phyloP scores from a whole-genome alignment of 805 yeast species.

The Candida coquimbonensis region DNA sequence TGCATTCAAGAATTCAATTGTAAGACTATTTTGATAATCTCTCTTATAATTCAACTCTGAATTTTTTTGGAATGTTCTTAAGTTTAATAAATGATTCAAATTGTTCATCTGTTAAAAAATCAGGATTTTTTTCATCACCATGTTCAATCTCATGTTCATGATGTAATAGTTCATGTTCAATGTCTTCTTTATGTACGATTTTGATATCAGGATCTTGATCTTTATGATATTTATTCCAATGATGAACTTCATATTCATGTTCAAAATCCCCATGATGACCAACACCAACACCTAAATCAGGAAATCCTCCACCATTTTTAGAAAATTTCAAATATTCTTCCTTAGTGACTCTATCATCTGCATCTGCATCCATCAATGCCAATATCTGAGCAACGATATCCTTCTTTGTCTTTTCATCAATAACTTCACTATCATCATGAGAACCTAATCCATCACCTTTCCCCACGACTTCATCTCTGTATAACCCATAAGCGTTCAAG shows the following conservation, averaged over 20 bases:
- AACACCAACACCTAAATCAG: constrained; percentile 89
- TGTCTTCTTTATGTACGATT: constrained; percentile 78
- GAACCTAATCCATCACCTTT: constrained; percentile 86
- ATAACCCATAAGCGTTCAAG: constrained; percentile 72
- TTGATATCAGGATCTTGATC: constrained; percentile 78
- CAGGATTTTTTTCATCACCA: constrained; percentile 55
- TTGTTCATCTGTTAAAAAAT: constrained; percentile 30
- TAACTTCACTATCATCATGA: constrained; percentile 57
- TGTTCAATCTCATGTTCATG: constrained; percentile 67
- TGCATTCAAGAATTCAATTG: no score
- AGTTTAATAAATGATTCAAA: constrained; percentile 31
- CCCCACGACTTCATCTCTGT: constrained; percentile 68
- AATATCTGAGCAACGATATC: constrained; percentile 50
- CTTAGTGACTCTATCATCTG: constrained; percentile 55
- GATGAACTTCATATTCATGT: constrained; percentile 88
- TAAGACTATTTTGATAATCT: not conserved
- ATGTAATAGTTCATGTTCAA: constrained; percentile 43
- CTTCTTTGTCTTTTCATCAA: constrained; percentile 47
- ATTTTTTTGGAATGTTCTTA: constrained; percentile 34
- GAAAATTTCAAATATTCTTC: constrained; percentile 67
- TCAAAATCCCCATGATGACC: constrained; percentile 95
- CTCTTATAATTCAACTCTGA: constrained; percentile 12
- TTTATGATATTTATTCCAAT: constrained; percentile 78
- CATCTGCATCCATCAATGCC: constrained; percentile 53
- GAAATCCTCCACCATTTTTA: constrained; percentile 61